Conservation (phyloP, 148 eudicot species). For the Chenopodium album region DNA sequence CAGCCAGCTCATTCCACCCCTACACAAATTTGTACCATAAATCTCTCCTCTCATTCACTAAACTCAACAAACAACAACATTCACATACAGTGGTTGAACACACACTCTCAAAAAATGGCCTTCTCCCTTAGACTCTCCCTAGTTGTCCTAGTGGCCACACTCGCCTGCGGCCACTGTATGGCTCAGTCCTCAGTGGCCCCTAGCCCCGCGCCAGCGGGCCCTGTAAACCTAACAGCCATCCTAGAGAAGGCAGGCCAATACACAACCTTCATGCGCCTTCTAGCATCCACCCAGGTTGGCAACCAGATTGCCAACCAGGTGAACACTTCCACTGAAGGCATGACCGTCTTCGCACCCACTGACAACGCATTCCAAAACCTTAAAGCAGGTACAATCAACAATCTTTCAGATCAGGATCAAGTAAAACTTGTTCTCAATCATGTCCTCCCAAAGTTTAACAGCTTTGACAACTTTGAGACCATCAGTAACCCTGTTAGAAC, state of each 20-base stretch:
- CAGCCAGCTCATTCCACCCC: constrained; percentile 59
- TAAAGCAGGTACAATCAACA: constrained; percentile 57
- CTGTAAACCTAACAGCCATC: constrained; percentile 66
- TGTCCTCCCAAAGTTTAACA: constrained; percentile 52
- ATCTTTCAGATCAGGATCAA: constrained; percentile 52
- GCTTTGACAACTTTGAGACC: constrained; percentile 40
- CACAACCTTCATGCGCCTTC: constrained; percentile 52
- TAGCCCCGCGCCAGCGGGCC: constrained; percentile 49
- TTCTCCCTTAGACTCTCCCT: constrained; percentile 18
- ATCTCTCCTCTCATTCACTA: not conserved
- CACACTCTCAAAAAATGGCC: constrained; percentile 23
- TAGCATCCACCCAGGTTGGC: constrained; percentile 46
- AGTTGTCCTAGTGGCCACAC: constrained; percentile 28
- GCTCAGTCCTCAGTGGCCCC: constrained; percentile 53
- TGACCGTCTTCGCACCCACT: constrained; percentile 80
- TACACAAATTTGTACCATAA: constrained; percentile 20
- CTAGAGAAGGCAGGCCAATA: constrained; percentile 58
- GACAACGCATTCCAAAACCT: constrained; percentile 76
- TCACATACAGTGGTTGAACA: constrained; percentile 6
- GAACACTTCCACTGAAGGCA: constrained; percentile 65
- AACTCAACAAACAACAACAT: constrained; percentile 8
- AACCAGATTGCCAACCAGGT: constrained; percentile 58
- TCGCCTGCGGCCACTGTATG: constrained; percentile 11
- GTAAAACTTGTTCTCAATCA: constrained; percentile 64
- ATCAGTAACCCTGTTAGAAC: constrained; percentile 73